Base-by-base conservation (phyloP, 164 flowering plant species). In the Dillenia turbinata region DNA sequence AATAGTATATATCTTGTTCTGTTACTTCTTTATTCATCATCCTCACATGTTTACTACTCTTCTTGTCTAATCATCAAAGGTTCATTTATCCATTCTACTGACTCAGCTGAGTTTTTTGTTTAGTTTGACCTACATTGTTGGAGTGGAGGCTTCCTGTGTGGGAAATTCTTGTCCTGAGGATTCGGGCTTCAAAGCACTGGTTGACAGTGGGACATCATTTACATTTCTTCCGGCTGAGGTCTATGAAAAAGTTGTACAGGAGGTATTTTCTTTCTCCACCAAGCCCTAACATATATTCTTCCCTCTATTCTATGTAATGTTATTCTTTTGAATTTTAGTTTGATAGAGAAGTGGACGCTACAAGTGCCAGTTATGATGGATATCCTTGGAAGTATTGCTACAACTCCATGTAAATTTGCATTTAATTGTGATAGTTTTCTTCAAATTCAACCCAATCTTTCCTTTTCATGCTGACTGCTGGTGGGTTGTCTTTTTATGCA, bases 141-240 rank as follows among this genome's bases (percentile, higher is more conserved):
- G 80, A 54, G 90, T 90, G 61, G 89, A 86, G 64, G 75, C 81
- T 22, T 73, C 77, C 69, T 93, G 97, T 70, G 69, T 93, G 67
- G 88, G 79, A 16, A 77, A 57, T 65, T 69, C 83, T 43, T 90
- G 97, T 76, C 73, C 77, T 26, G 75, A 85, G 69, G 74, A 78
- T 63, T 74, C 88, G 51, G 71, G 73, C 60, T 89, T 90, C 68
- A 73, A 61, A 59, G 87, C 90, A 48, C 71, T 77, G 52, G 71
- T 94, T 61, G 98, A 94, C 61, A 90, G 87, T 81, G 98, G 98
- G 49, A 61, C 92, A 55, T 90, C 98, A 12, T 94, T 90, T 78
- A 87, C 97, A 48, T 86, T 66, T 75, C 84, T 94, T 65, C 98
- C 98, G 11, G 64, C 65, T 60, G 69, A 73, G 46, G 77, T 80